A percentile compares a stretch with the other conserved stretches of the same genome.
phyloP scores from a whole-genome alignment of 805 yeast genomes.

The Kluyveromyces wickerhamii region DNA sequence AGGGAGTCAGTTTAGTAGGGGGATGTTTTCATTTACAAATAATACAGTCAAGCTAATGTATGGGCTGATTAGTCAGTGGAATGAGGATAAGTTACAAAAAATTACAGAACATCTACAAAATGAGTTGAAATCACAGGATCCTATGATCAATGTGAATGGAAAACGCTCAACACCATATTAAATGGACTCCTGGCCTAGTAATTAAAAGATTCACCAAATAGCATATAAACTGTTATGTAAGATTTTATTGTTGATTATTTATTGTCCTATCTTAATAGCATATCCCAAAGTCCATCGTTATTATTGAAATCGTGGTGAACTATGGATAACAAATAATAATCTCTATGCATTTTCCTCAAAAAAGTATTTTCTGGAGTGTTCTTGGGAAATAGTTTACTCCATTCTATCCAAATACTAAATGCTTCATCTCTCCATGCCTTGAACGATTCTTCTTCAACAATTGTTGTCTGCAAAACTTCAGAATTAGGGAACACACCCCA shows the following conservation, averaged over 20 bases:
- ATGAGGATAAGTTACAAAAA: constrained; percentile 20
- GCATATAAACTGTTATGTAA: too few relatives aligned
- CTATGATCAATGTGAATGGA: neutral
- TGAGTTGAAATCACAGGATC: neutral
- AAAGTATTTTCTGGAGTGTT: constrained; percentile 47
- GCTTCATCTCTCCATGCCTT: constrained; percentile 97
- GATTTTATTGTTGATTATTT: too few relatives aligned
- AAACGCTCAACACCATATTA: too few relatives aligned
- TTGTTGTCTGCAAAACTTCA: constrained; percentile 85
- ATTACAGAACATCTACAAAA: constrained; percentile 1
- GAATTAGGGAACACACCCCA: constrained; percentile 97
- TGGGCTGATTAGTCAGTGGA: constrained; percentile 35
- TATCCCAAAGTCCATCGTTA: constrained; percentile 70
- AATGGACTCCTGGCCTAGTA: too few relatives aligned
- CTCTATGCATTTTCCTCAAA: constrained; percentile 50
- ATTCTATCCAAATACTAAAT: constrained; percentile 81
- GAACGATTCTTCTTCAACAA: constrained; percentile 86
- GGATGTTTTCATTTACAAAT: constrained; percentile 33
- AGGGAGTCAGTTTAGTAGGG: constrained; percentile 41
- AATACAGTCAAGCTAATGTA: constrained; percentile 30
- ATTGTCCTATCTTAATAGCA: constrained; percentile 36
- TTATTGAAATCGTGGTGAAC: constrained; percentile 77
- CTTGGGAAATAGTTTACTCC: constrained; percentile 73
- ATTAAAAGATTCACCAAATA: too few relatives aligned
- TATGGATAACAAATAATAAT: constrained; percentile 72